These are phyloP conservation scores for Mucor circinelloides DNA, from an alignment of 371 early-diverging fungal species.

Conservation along the genomic window DNA sequence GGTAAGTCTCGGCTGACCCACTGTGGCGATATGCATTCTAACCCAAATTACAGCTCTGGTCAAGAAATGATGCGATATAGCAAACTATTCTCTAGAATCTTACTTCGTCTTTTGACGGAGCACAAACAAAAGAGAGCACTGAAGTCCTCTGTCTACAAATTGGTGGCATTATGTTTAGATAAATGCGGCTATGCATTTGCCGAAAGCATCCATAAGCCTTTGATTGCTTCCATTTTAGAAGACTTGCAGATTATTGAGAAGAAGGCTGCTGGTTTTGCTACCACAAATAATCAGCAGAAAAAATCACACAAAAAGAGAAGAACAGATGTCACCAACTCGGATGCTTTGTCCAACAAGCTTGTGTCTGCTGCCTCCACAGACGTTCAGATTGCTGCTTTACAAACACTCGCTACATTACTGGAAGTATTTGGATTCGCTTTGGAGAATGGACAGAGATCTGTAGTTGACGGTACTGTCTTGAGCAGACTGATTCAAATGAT, in stretches of 20 bases:
- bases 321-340: constrained; percentile 43
- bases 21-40: neutral
- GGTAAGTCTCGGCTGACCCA: constrained; percentile 26
- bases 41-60: constrained; percentile 30
- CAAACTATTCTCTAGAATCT: constrained; percentile 42
- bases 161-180: constrained; percentile 46
- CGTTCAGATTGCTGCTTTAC: constrained; percentile 35
- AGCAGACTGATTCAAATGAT: constrained; percentile 32
- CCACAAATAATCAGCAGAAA: constrained; percentile 11
- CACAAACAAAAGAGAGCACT: constrained; percentile 39
- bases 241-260: constrained; percentile 30
- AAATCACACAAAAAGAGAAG: constrained; percentile 44
- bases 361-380: constrained; percentile 22
- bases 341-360: constrained; percentile 25
- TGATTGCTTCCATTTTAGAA: constrained; percentile 30
- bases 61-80: constrained; percentile 40
- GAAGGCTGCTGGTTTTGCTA: constrained; percentile 8
- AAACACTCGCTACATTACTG: constrained; percentile 23
- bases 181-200: constrained; percentile 49
- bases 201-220: constrained; percentile 36
- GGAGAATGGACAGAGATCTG: constrained; percentile 24
- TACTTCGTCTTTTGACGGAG: constrained; percentile 44
- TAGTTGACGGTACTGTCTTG: constrained; percentile 35
- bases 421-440: constrained; percentile 36
- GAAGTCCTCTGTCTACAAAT: constrained; percentile 38